Evolutionary conservation across 768 basidiomycete species (phyloP), one percentile per base, ranked within the genome.

Genomic region (Tylopilus cervinicoccineus): DNA sequence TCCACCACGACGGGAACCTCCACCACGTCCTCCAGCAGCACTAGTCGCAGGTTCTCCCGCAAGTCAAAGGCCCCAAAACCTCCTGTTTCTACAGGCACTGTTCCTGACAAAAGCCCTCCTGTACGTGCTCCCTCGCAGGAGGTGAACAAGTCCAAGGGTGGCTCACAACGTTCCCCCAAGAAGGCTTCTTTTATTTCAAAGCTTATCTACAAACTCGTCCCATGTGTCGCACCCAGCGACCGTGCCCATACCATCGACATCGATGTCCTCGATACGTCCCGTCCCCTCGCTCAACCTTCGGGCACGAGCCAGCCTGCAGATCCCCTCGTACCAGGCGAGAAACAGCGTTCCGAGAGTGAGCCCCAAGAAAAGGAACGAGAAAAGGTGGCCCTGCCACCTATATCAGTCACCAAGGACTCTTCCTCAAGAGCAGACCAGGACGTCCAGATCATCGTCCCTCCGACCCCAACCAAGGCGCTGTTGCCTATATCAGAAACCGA

Each of bases 401-500:
- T 59, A 50, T 54, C 51, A 26, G 4, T 61, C 46, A 53, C 57
- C 40, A 49, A 43, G 32, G 57, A 69, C 29, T 37, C 57, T 2
- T 47, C 63, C 14, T 41, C 64, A n/a, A 19, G 20, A 11, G 19
- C 56, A 20, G 29, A 48, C 20, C 58, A 59, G 29, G 75, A 74
- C 46, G 62, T 54, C 14, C 70, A 75, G 11, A 61, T 76, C 45
- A 33, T 76, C 41, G 56, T 76, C 4, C 75, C 79, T 16, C 75
- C 80, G 26, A 76, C 77, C 2, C 78, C 79, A 12, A 74, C 74
- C 14, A 72, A 63, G 14, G 38, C 44, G 14, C 63, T 76, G 51
- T 57, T 79, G 6, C 80, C 89, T 7, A 71, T 74, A 22, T 79
- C 83, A 9, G 92, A 93, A 69, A 91, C 92, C 7, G 91, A 84